Evolutionary conservation across 495 filamentous ascomycete genomes (phyloP), one percentile per base, ranked within the genome.

Genomic region (Podospora pseudoanserina): DNA sequence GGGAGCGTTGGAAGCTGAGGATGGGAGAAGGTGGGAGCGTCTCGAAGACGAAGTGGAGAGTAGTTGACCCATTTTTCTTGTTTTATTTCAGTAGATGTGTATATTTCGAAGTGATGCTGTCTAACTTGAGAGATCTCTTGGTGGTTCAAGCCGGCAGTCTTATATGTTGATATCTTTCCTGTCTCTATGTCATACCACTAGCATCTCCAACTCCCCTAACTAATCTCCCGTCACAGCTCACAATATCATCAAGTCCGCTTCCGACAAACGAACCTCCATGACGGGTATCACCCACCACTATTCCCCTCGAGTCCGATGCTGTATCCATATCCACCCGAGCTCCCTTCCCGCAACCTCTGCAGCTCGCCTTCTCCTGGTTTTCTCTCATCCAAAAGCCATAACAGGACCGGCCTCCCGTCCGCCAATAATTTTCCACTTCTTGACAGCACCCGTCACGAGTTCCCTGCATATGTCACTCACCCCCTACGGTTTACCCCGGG

Each of bases 1-100:
- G 56, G 32, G 32, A 16, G 23, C 44, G 16, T 27, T 26, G 39
- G 5, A 11, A 49, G 39, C 13, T 49, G 5, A 2, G 2, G 39
- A 3, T 11, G 39, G 39, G 39, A 49, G 39, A 13, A 39, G 27
- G 1, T 23, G 13, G 1, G 63, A 30, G 57, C 28, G 60, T 20
- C n/a, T 39, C 5, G 55, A 28, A 15, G 27, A 27, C 9, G 67
- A 69, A 53, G 39, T 49, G 13, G 39, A 49, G 39, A 63, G 16
- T 3, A 57, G 32, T 23, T 69, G 67, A 16, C 67, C 67, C 67
- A 69, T 69, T 3, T 49, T 49, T 3, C 0, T 49, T 49, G 39
- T 49, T 49, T 49, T 3, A 11, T 49, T 49, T 49, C 1, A 49
- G 15, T 11, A 49, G 9, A 49, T 49, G 39, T 2, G 13, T 11